A percentile compares a stretch with the other conserved stretches of the same genome.
phyloP scores from a whole-genome alignment of 2,329 filamentous ascomycete genomes.

The Ophiostoma australiae region DNA sequence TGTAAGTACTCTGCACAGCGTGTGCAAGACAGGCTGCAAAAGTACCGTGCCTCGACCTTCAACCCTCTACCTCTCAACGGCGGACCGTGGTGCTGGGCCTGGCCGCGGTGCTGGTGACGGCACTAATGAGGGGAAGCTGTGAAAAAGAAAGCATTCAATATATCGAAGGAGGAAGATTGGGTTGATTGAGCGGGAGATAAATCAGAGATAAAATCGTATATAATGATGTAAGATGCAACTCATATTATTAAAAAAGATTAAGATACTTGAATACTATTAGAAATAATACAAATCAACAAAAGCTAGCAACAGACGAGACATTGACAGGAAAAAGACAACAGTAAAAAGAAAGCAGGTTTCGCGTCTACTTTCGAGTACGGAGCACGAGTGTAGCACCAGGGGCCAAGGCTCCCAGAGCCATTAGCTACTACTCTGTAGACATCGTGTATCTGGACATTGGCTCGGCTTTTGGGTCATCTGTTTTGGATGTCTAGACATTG shows the following conservation, averaged over 20 bases:
- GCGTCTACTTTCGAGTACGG: not conserved
- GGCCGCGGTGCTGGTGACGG: not conserved
- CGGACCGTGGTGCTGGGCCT: not conserved
- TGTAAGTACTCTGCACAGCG: not conserved
- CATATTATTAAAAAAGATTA: too few relatives aligned
- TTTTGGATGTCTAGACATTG: not conserved
- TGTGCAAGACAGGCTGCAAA: not conserved
- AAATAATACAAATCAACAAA: not conserved
- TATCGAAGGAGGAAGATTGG: not conserved
- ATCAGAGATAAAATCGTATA: not conserved
- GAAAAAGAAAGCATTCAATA: slow-evolving; percentile 4
- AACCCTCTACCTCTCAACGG: not conserved
- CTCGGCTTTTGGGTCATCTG: not conserved
- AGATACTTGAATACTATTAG: not conserved
- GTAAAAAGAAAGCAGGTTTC: slow-evolving; percentile 4
- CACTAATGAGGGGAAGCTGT: slow-evolving; percentile 5
- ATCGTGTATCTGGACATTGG: not conserved
- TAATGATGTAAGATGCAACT: not conserved
- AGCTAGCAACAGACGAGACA: not conserved
- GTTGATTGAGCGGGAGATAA: not conserved
- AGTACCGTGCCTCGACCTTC: not conserved
- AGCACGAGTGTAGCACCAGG: not conserved
- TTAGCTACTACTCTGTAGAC: not conserved
- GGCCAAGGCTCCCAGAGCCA: not conserved
- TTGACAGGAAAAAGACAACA: not conserved